Evolutionary conservation across 139 green algal genomes (phyloP).

Genomic region (Chlorella sp.): DNA sequence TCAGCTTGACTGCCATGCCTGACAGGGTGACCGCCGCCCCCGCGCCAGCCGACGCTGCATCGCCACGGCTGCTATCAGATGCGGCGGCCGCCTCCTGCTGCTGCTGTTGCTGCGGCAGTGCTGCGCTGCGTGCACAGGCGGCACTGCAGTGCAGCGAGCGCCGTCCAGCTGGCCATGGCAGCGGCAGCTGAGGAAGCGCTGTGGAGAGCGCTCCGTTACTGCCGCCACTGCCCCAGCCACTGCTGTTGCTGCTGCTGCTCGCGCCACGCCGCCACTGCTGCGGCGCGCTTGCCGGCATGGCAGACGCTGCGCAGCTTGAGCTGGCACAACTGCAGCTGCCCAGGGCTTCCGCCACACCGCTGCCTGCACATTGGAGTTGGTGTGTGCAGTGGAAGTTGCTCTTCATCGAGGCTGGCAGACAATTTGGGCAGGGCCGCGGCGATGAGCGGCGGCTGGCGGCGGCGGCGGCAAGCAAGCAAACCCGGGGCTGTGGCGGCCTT

Average conservation of each 20-base stretch:
- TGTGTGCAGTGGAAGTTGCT: neutral
- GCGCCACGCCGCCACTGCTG: no score
- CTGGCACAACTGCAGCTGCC: neutral
- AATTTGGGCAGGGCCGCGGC: neutral
- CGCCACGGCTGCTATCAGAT: neutral
- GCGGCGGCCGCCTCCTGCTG: neutral
- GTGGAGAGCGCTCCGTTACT: no score
- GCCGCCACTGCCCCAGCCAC: neutral
- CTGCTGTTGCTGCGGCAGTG: neutral
- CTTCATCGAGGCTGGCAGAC: neutral
- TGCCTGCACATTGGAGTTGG: neutral
- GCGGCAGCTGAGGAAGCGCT: neutral
- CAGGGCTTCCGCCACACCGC: neutral
- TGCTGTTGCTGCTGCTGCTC: neutral
- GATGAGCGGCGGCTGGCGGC: neutral
- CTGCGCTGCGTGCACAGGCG: neutral
- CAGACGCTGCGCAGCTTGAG: no score
- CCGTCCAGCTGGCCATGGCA: neutral
- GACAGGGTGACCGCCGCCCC: conserved; percentile 37
- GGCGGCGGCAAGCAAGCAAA: neutral
- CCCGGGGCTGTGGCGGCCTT: neutral
- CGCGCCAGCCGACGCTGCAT: neutral
- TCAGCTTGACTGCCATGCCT: conserved; percentile 34
- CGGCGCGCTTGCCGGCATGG: no score
- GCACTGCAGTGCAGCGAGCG: conserved; percentile 10